Conservation (phyloP, 352 stramenopile species). For the Phytophthora colocasiae region DNA sequence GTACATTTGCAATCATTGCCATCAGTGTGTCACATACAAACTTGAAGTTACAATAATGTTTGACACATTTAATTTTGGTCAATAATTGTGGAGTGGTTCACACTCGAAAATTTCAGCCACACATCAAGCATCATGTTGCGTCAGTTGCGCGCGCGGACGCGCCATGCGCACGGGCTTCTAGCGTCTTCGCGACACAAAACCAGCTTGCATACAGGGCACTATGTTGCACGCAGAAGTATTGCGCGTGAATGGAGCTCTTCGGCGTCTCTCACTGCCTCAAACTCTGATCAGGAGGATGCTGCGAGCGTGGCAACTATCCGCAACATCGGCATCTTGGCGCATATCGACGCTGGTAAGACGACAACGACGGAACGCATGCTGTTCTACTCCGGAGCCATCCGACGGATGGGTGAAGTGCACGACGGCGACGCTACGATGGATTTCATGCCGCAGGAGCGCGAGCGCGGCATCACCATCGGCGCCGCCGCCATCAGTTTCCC, state of each 20-base stretch:
- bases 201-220: neutral
- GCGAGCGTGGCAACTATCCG: conserved; percentile 60
- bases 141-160: conserved; percentile 13
- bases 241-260: conserved; percentile 30
- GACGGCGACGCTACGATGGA: conserved; percentile 84
- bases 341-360: conserved; percentile 99
- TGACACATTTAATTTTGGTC: neutral
- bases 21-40: conserved; percentile 11
- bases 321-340: conserved; percentile 99
- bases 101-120: conserved; percentile 10
- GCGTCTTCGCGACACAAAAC: conserved; percentile 2
- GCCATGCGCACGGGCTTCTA: conserved; percentile 14
- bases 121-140: conserved; percentile 25
- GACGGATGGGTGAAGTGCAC: conserved; percentile 77
- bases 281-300: conserved; percentile 25
- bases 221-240: conserved; percentile 7
- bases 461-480: conserved; percentile 99
- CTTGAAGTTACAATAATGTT: neutral
- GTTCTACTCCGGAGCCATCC: conserved; percentile 94
- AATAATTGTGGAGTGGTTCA: conserved; percentile 9
- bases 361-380: conserved; percentile 99
- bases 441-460: conserved; percentile 94
- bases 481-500: conserved; percentile 96
- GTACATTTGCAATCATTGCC: conserved; percentile 13
- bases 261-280: conserved; percentile 6